A percentile compares a stretch with the other conserved stretches of the same genome.
phyloP scores from a whole-genome alignment of 257 asterid genomes.

The Lavandula angustifolia region DNA sequence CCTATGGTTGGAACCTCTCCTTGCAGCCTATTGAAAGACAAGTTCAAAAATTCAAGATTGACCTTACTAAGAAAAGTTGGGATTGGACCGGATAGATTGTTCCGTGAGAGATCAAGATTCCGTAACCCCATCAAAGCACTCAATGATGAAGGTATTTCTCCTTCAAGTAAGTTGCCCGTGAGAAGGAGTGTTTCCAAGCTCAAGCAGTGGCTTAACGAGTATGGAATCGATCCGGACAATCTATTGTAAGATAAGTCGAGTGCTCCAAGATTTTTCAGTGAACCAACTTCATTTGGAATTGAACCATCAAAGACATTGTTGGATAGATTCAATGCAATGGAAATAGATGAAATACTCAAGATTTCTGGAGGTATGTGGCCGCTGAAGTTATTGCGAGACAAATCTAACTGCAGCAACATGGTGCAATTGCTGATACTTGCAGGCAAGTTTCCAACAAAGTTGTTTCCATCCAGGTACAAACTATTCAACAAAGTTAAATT shows the following conservation, averaged over 20 bases:
- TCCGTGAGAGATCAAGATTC: slow-evolving; percentile 30
- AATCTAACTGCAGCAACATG: background rate
- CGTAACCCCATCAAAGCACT: slow-evolving; percentile 28
- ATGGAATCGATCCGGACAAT: slow-evolving; percentile 27
- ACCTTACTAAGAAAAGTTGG: slow-evolving; percentile 17
- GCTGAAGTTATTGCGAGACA: slow-evolving; percentile 10
- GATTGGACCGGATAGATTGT: slow-evolving; percentile 32
- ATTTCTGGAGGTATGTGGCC: slow-evolving; percentile 24
- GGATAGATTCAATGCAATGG: background rate
- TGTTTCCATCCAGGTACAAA: no score
- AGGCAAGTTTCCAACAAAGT: slow-evolving; percentile 25
- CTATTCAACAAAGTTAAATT: no score
- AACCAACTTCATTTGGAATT: slow-evolving; percentile 26
- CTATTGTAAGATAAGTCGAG: slow-evolving; percentile 21
- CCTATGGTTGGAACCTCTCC: slow-evolving; percentile 24
- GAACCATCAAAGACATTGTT: slow-evolving; percentile 9
- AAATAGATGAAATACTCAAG: background rate
- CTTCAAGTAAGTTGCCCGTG: slow-evolving; percentile 23
- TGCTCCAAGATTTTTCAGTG: background rate
- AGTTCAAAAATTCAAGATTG: slow-evolving; percentile 14
- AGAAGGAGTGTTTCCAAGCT: slow-evolving; percentile 22
- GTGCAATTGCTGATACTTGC: slow-evolving; percentile 26
- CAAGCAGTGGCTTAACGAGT: slow-evolving; percentile 3
- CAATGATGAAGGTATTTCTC: slow-evolving; percentile 26
- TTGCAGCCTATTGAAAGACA: slow-evolving; percentile 29